These are phyloP conservation scores for Apiospora rasikravindrae DNA, from an alignment of 2,329 filamentous ascomycete genomes.

Conservation along the genomic window DNA sequence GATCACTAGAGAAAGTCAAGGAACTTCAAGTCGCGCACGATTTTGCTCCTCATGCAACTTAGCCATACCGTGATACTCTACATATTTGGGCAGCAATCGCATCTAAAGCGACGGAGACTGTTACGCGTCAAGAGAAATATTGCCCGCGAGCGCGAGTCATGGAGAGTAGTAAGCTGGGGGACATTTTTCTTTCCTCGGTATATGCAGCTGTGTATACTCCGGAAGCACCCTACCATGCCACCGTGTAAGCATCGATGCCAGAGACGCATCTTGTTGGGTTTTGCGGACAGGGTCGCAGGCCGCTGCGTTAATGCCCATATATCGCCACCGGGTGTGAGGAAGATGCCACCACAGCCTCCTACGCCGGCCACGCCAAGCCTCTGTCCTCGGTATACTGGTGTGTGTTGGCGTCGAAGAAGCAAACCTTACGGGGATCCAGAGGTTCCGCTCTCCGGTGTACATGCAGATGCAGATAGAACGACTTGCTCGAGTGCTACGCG, in stretches of 20 bases:
- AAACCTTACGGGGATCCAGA: neutral
- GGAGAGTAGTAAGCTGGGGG: neutral
- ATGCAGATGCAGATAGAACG: neutral
- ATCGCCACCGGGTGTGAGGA: conserved; percentile 9
- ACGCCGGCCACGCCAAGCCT: neutral
- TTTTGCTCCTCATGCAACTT: neutral
- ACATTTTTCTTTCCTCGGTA: neutral
- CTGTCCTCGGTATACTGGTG: neutral
- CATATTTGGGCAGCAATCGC: neutral
- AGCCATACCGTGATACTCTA: neutral
- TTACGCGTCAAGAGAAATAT: neutral
- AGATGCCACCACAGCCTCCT: neutral
- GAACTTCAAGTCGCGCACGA: neutral
- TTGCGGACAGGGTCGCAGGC: neutral
- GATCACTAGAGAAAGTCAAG: neutral
- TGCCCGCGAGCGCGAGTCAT: neutral
- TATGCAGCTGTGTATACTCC: neutral
- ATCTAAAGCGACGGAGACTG: neutral
- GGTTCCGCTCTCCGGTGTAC: neutral
- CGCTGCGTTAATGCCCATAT: conserved; percentile 17
- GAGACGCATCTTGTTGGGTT: conserved; percentile 1
- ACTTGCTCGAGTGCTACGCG: neutral
- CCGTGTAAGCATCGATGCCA: neutral
- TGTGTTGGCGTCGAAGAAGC: neutral
- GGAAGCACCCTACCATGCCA: neutral